Conservation (phyloP, 2,329 filamentous ascomycete genomes). For the Penicillium sumatraense region DNA sequence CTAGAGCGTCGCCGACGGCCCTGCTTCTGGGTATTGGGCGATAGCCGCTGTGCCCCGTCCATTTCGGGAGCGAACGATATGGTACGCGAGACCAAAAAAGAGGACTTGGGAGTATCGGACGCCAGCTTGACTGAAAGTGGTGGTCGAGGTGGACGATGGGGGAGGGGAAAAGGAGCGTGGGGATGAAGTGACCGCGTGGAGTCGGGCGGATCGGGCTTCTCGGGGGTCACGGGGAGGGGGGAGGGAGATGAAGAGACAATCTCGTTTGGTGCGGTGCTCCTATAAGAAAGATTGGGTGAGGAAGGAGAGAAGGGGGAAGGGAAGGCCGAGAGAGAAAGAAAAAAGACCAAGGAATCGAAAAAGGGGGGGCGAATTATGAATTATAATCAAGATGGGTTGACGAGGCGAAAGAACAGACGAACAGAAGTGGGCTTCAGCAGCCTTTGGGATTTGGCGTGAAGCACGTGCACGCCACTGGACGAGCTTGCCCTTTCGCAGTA, state of each 20-base stretch:
- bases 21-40: constrained; percentile 66
- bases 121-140: constrained; percentile 31
- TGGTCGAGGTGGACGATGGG: constrained; percentile 18
- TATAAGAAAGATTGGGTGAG: not conserved
- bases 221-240: constrained; percentile 27
- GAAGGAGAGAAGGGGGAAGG: not conserved
- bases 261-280: not conserved
- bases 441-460: not conserved
- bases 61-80: constrained; percentile 88
- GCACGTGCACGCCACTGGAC: constrained; percentile 2
- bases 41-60: constrained; percentile 63
- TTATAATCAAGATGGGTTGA: not conserved
- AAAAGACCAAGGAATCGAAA: no score
- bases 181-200: constrained; percentile 33
- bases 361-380: not conserved
- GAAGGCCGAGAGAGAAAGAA: no score
- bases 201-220: constrained; percentile 26
- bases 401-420: not conserved
- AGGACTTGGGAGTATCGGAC: constrained; percentile 81
- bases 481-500: not conserved
- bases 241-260: no score
- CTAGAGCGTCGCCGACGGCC: constrained; percentile 91
- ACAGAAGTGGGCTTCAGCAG: not conserved
- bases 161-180: constrained; percentile 33
- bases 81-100: constrained; percentile 84